A percentile compares a stretch with the other conserved stretches of the same genome.
These are phyloP conservation scores for Meredithiella fracta DNA, from an alignment of 2,329 filamentous ascomycete species.

Conservation along the genomic window DNA sequence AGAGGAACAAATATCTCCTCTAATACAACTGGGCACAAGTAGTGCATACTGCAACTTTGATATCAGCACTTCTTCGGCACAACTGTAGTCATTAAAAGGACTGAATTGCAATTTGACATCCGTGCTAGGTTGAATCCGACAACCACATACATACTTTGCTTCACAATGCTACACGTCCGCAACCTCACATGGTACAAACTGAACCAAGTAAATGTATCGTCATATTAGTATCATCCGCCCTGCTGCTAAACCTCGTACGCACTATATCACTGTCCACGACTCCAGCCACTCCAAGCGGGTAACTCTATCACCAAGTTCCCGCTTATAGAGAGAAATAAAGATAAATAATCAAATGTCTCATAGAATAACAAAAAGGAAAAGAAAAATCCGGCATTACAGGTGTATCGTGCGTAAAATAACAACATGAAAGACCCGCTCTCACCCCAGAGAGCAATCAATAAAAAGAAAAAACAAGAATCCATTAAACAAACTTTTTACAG, in stretches of 20 bases:
- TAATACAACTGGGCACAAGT: neutral
- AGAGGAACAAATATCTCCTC: neutral
- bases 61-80: slow-evolving; percentile 99
- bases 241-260: neutral
- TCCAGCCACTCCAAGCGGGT: neutral
- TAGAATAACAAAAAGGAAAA: neutral
- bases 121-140: slow-evolving; percentile 45
- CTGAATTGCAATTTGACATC: slow-evolving; percentile 99
- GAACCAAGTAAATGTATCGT: neutral
- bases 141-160: slow-evolving; percentile 2
- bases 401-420: slow-evolving; percentile 6
- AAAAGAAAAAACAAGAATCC: slow-evolving; percentile 8
- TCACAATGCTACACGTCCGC: neutral
- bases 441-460: slow-evolving; percentile 4
- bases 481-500: slow-evolving; percentile 11
- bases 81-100: slow-evolving; percentile 69
- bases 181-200: neutral
- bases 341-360: neutral
- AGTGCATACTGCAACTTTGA: slow-evolving; percentile 23
- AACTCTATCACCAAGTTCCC: neutral
- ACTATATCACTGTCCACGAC: neutral
- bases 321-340: neutral
- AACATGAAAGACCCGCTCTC: slow-evolving; percentile 2
- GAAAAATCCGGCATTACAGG: slow-evolving; percentile 4
- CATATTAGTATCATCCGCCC: slow-evolving; percentile 15